Evolutionary conservation across 805 yeast genomes (phyloP).

Genomic region (Lipomyces yamadae): DNA sequence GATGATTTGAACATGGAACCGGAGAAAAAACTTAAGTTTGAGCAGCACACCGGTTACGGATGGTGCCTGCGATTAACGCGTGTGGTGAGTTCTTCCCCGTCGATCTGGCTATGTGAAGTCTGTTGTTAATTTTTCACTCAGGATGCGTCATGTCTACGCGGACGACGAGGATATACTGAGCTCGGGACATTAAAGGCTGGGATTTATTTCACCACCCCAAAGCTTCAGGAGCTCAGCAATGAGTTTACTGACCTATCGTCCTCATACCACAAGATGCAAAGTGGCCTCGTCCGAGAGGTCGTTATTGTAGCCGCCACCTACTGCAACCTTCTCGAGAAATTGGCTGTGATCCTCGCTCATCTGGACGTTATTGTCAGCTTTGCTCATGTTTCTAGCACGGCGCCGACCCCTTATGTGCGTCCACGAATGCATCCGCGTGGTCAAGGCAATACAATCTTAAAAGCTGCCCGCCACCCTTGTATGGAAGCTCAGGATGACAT

Average conservation of each 20-base stretch:
- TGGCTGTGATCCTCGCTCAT: conserved; percentile 68
- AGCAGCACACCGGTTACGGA: conserved; percentile 84
- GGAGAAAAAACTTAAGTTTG: conserved; percentile 87
- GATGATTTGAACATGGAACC: conserved; percentile 79
- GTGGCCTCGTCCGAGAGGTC: conserved; percentile 79
- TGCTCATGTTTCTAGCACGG: conserved; percentile 81
- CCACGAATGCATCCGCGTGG: conserved; percentile 68
- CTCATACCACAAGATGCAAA: conserved; percentile 76
- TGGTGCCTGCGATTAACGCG: conserved; percentile 95
- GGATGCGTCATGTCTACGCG: conserved; percentile 79
- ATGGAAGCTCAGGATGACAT: conserved; percentile 90
- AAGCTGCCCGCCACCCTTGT: conserved; percentile 92
- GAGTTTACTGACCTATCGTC: conserved; percentile 62
- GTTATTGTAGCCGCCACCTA: conserved; percentile 81
- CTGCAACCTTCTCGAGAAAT: conserved; percentile 71
- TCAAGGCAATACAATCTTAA: conserved; percentile 53
- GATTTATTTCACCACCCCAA: conserved; percentile 80
- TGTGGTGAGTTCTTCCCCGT: conserved; percentile 32
- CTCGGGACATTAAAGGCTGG: conserved; percentile 95
- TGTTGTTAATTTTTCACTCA: conserved; percentile 42
- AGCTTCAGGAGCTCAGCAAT: conserved; percentile 62
- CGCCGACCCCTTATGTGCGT: conserved; percentile 78
- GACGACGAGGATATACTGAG: conserved; percentile 62
- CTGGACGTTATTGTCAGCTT: conserved; percentile 84
- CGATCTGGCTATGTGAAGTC: neutral